A percentile compares a stretch with the other conserved stretches of the same genome.
phyloP scores from a whole-genome alignment of 2,329 filamentous ascomycete species.

The Pseudocercospora fijiensis region DNA sequence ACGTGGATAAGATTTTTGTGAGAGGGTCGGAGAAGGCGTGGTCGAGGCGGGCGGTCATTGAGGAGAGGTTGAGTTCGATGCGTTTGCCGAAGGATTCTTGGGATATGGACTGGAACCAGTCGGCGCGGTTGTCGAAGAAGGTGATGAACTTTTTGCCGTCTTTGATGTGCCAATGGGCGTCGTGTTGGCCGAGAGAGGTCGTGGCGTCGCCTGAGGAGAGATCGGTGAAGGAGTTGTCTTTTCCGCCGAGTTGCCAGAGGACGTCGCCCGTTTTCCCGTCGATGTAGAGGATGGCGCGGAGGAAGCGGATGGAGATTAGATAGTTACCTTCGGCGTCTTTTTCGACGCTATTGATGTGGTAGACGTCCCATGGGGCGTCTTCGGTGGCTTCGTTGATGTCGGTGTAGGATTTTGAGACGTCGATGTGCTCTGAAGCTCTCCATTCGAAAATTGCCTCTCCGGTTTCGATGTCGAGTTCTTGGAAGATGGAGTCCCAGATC shows the following conservation, averaged over 20 bases:
- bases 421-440: conserved; percentile 55
- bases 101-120: conserved; percentile 28
- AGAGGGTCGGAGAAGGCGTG: conserved; percentile 29
- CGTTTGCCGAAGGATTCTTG: conserved; percentile 25
- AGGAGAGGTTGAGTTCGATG: conserved; percentile 29
- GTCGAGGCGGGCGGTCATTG: conserved; percentile 34
- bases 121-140: conserved; percentile 35
- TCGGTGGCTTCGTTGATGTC: conserved; percentile 41
- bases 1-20: conserved; percentile 45
- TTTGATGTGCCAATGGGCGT: conserved; percentile 48
- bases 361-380: conserved; percentile 53
- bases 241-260: conserved; percentile 52
- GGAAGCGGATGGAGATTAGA: conserved; percentile 54
- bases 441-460: conserved; percentile 59
- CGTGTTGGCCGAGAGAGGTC: conserved; percentile 52
- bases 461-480: conserved; percentile 51
- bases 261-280: conserved; percentile 49
- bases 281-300: conserved; percentile 51
- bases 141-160: conserved; percentile 33
- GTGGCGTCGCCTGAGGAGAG: conserved; percentile 29
- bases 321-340: conserved; percentile 54
- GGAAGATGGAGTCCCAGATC: conserved; percentile 38
- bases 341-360: conserved; percentile 58
- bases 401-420: conserved; percentile 44
- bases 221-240: conserved; percentile 34